phyloP scores from a whole-genome alignment of 2,329 filamentous ascomycete species.

The Xylariaceae sp. region DNA sequence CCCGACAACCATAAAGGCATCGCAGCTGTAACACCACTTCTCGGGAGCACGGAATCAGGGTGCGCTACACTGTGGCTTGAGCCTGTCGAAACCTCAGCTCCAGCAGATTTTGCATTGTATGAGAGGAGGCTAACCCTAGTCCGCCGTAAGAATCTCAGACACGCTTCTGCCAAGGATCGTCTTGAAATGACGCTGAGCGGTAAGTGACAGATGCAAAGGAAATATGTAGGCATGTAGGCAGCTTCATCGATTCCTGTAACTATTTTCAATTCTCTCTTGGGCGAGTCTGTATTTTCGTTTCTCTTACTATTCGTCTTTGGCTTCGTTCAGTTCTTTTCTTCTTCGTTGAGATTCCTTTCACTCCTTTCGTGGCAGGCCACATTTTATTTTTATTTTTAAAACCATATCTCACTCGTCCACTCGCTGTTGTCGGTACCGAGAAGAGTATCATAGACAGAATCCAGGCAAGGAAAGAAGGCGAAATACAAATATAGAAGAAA shows the following conservation, averaged over 20 bases:
- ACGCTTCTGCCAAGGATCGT: no score
- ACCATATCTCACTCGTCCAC: slow-evolving; percentile 4
- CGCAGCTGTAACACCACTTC: slow-evolving; percentile 8
- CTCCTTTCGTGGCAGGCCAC: slow-evolving; percentile 27
- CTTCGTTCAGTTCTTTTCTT: slow-evolving; percentile 12
- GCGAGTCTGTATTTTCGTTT: slow-evolving; percentile 13
- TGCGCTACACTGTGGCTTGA: not conserved
- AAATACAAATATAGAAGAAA: not conserved
- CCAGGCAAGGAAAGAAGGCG: not conserved
- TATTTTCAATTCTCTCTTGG: slow-evolving; percentile 17
- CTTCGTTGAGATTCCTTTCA: not conserved
- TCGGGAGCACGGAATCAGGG: slow-evolving; percentile 8
- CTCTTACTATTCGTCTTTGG: slow-evolving; percentile 19
- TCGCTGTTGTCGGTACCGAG: slow-evolving; percentile 5
- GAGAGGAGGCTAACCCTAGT: not conserved
- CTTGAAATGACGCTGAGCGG: no score
- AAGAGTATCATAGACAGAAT: not conserved
- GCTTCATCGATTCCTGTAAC: not conserved
- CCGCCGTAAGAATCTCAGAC: not conserved
- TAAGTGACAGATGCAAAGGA: no score
- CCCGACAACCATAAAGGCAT: slow-evolving; percentile 6
- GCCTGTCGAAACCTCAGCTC: slow-evolving; percentile 11
- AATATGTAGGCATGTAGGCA: slow-evolving; percentile 2
- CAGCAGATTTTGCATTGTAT: not conserved
- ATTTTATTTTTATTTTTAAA: slow-evolving; percentile 9